A percentile compares a stretch with the other conserved stretches of the same genome.
These are phyloP conservation scores for Ascochyta viciae-villosae DNA, from an alignment of 2,329 filamentous ascomycete species.

Conservation along the genomic window DNA sequence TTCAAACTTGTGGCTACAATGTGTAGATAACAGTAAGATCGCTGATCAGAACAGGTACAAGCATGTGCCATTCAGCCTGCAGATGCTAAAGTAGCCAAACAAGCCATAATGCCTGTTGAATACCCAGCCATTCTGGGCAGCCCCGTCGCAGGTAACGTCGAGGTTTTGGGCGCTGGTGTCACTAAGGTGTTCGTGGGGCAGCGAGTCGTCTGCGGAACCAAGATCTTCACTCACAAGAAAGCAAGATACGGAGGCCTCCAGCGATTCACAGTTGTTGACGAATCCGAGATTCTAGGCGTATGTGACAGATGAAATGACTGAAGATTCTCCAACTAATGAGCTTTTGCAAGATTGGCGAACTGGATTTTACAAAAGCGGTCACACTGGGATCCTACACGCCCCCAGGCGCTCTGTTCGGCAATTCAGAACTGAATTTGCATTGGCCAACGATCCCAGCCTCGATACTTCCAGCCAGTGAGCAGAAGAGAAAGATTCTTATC, in stretches of 20 bases:
- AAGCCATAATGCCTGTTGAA: slow-evolving; percentile 28
- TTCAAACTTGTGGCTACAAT: too few relatives aligned
- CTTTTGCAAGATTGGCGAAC: slow-evolving; percentile 26
- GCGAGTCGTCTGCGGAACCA: slow-evolving; percentile 36
- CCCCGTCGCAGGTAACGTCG: slow-evolving; percentile 40
- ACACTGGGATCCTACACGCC: slow-evolving; percentile 35
- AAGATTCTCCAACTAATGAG: too few relatives aligned
- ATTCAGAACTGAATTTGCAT: slow-evolving; percentile 18
- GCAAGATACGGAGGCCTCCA: slow-evolving; percentile 30
- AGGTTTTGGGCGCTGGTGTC: slow-evolving; percentile 40
- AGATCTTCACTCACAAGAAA: slow-evolving; percentile 28
- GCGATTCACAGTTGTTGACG: slow-evolving; percentile 26
- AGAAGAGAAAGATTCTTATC: slow-evolving; percentile 49
- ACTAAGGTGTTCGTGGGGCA: slow-evolving; percentile 43
- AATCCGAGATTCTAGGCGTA: slow-evolving; percentile 8
- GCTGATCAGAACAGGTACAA: slow-evolving; percentile 16
- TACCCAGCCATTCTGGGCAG: slow-evolving; percentile 39
- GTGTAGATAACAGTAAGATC: not conserved
- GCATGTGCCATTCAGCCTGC: slow-evolving; percentile 38
- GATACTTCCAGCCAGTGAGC: slow-evolving; percentile 21
- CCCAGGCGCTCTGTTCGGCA: slow-evolving; percentile 29
- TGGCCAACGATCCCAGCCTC: slow-evolving; percentile 24
- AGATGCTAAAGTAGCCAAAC: slow-evolving; percentile 35
- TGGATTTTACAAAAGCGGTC: slow-evolving; percentile 28
- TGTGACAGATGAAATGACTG: not conserved